Base-by-base conservation (phyloP, 179 eudicot species). In the Corrigiola litoralis region DNA sequence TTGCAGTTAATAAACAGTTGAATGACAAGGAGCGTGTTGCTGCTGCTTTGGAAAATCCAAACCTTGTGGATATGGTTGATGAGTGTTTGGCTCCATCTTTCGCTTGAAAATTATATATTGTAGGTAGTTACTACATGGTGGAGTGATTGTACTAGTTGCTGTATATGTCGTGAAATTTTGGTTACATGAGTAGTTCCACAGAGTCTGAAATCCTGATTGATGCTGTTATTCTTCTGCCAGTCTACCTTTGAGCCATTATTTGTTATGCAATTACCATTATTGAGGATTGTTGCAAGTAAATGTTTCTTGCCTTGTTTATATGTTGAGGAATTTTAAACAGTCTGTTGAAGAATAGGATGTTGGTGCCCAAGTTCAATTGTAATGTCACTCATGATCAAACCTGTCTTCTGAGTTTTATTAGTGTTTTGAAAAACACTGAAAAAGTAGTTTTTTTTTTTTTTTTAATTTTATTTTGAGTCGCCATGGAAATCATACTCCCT, bases 21-120 rank as follows among this genome's bases (percentile, higher is more conserved):
- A 92, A 89, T 40, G 98, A 92, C 68, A 92, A 90, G 76, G 95
- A 87, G 70, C 78, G 95, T 45, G 87, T 89, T n/a, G 92, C 96
- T 42, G 96, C 98, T 25, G 98, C 98, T 1, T 69, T 92, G 81
- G 98, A 92, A 72, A 92, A 89, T 66, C 98, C 95, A 0, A 87
- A 89, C 72, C 96, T 92, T 44, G 87, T 85, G 55, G 88, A 87
- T 27, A 86, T 92, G 81, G 96, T 92, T 6, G 90, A 92, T 8
- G 95, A 89, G 59, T 92, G 98, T 65, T 67, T 89, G 37, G 84
- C 84, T 50, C 90, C 87, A 45, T 74, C 89, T 0, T 87, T 58
- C 49, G 80, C 50, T 44, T 76, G 72, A 79, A 63, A 8, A 33
- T 7, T 2, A n/a, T 17, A 6, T 34, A 5, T 41, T 7, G 21